Evolutionary conservation across 371 early-diverging fungal genomes (phyloP).

Genomic region (Aphelidium insulamus): DNA sequence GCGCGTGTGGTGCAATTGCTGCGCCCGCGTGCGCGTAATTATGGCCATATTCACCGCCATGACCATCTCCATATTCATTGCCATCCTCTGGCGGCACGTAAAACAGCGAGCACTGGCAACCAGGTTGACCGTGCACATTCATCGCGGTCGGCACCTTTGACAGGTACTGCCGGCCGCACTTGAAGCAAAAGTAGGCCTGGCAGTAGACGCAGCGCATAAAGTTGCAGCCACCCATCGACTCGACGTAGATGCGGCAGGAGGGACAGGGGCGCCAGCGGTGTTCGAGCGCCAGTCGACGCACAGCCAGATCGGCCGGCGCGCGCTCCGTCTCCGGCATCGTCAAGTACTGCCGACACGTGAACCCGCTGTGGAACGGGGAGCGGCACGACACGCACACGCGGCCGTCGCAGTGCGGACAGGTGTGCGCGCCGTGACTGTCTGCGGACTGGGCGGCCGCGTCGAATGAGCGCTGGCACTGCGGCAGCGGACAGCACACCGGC

Average conservation of each 20-base stretch:
- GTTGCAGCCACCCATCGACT: neutral
- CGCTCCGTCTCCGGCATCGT: neutral
- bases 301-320: neutral
- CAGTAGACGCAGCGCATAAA: neutral
- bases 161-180: neutral
- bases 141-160: neutral
- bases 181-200: neutral
- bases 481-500: too few relatives aligned
- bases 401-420: neutral
- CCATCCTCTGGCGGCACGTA: too few relatives aligned
- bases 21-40: too few relatives aligned
- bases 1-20: too few relatives aligned
- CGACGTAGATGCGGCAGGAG: neutral
- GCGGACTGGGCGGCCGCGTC: too few relatives aligned
- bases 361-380: neutral
- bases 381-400: neutral
- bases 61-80: too few relatives aligned
- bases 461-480: too few relatives aligned
- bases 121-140: neutral
- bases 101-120: neutral
- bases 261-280: neutral
- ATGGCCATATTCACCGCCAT: too few relatives aligned
- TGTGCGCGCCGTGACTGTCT: too few relatives aligned
- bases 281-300: neutral
- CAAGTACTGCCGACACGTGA: neutral